Evolutionary conservation across 345 rosid species (phyloP).

Genomic region (Balakata baccata): DNA sequence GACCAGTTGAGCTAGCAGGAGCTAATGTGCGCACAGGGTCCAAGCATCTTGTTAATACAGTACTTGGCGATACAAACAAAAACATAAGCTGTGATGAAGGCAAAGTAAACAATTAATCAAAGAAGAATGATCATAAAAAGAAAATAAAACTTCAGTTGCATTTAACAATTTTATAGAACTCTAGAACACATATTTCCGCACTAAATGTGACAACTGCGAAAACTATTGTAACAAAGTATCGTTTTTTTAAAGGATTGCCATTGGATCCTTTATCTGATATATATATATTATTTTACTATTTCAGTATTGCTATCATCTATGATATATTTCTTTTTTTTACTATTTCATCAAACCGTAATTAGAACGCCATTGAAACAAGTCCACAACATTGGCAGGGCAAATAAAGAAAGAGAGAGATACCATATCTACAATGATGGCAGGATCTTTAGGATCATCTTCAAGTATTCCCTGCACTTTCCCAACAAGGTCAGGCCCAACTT

Average conservation of each 20-base stretch:
- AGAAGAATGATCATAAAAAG: background rate
- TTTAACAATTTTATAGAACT: background rate
- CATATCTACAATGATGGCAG: slow-evolving; percentile 98
- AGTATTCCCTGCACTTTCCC: slow-evolving; percentile 99
- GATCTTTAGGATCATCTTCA: slow-evolving; percentile 99
- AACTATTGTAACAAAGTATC: slow-evolving; percentile 80
- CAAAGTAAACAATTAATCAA: background rate
- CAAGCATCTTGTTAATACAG: slow-evolving; percentile 96
- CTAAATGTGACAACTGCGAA: slow-evolving; percentile 85
- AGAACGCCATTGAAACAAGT: background rate
- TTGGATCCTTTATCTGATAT: slow-evolving; percentile 83
- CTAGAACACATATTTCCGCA: slow-evolving; percentile 54
- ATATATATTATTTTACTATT: slow-evolving; percentile 24
- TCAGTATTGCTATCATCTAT: background rate
- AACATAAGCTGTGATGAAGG: slow-evolving; percentile 73
- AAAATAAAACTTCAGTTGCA: slow-evolving; percentile 5
- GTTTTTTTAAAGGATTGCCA: slow-evolving; percentile 95
- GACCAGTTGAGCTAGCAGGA: slow-evolving; percentile 94
- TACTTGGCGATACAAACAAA: slow-evolving; percentile 94
- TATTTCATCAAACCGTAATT: background rate
- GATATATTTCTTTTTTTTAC: background rate
- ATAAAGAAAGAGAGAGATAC: slow-evolving; percentile 34
- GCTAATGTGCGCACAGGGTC: slow-evolving; percentile 91
- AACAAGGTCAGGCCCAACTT: slow-evolving; percentile 99
- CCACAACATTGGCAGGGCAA: slow-evolving; percentile 7